Evolutionary conservation across 345 rosid genomes (phyloP).

Genomic region (Hypericum androsaemum): DNA sequence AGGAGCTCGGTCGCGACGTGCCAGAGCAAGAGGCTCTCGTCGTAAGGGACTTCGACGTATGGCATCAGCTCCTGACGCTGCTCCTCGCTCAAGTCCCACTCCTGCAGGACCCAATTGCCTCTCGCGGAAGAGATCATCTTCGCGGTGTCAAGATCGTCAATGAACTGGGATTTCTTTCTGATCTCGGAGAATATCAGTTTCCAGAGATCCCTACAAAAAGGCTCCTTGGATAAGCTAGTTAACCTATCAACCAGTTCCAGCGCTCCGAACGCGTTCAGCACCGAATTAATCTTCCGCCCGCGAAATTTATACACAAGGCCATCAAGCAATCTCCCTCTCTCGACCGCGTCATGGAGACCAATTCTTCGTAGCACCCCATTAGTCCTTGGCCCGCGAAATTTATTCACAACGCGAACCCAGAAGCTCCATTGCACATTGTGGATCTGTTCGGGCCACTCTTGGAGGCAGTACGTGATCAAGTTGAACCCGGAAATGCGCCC

Average conservation of each 20-base stretch:
- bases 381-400: too few species aligned
- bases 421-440: slow-evolving; percentile 15
- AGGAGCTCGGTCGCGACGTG: slow-evolving; percentile 55
- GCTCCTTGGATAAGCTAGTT: slow-evolving; percentile 24
- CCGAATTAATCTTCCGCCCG: neutral
- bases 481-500: slow-evolving; percentile 35
- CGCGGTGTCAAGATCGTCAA: slow-evolving; percentile 34
- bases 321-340: too few species aligned
- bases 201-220: slow-evolving; percentile 41
- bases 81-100: neutral
- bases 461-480: slow-evolving; percentile 40
- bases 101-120: slow-evolving; percentile 46
- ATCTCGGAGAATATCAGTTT: slow-evolving; percentile 35
- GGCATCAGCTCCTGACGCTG: slow-evolving; percentile 16
- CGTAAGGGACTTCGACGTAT: slow-evolving; percentile 8
- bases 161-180: slow-evolving; percentile 22
- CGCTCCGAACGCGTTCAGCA: slow-evolving; percentile 11
- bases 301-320: neutral
- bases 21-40: slow-evolving; percentile 18
- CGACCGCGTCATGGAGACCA: too few species aligned
- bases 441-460: slow-evolving; percentile 18
- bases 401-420: neutral
- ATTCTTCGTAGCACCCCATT: too few species aligned
- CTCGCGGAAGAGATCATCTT: slow-evolving; percentile 38
- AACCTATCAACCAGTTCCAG: slow-evolving; percentile 27